Percentiles rank a stretch among this genome's conserved stretches.
phyloP scores from a whole-genome alignment of 2,329 filamentous ascomycete species.

The Aspergillus texensis region DNA sequence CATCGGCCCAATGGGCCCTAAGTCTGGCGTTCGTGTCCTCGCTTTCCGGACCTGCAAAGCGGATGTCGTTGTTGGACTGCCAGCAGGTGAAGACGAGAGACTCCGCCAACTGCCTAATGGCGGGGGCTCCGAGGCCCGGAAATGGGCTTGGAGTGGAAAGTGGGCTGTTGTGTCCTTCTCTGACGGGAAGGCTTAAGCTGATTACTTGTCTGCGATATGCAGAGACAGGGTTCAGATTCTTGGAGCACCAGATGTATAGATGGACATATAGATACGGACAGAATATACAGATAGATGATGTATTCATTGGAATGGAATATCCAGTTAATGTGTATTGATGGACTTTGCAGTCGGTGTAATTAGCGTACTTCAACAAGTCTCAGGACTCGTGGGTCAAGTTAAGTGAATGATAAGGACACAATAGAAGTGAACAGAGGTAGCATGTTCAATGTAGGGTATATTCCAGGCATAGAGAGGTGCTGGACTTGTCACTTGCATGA shows the following conservation, averaged over 20 bases:
- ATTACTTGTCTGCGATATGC: not conserved
- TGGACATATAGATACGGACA: not conserved
- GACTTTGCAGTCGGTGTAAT: not conserved
- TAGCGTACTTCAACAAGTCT: not conserved
- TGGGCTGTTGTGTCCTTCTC: conserved; percentile 93
- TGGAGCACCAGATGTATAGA: not conserved
- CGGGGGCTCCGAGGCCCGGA: conserved; percentile 68
- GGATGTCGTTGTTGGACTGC: conserved; percentile 89
- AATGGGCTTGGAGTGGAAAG: conserved; percentile 95
- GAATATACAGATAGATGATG: conserved; percentile 1
- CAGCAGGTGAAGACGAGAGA: conserved; percentile 78
- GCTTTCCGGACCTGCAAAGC: conserved; percentile 94
- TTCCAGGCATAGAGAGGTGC: not conserved
- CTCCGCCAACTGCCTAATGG: conserved; percentile 70
- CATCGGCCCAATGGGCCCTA: conserved; percentile 80
- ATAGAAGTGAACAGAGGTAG: not conserved
- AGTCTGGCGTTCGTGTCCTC: conserved; percentile 80
- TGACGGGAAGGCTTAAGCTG: conserved; percentile 58
- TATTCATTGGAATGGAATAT: not conserved
- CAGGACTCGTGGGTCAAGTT: not conserved
- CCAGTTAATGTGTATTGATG: not conserved
- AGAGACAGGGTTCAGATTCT: not conserved
- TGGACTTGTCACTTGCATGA: not conserved
- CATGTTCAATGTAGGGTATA: conserved; percentile 9
- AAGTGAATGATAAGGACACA: not conserved